phyloP scores from a whole-genome alignment of 345 rosid species.

The Hibiscus syriacus region DNA sequence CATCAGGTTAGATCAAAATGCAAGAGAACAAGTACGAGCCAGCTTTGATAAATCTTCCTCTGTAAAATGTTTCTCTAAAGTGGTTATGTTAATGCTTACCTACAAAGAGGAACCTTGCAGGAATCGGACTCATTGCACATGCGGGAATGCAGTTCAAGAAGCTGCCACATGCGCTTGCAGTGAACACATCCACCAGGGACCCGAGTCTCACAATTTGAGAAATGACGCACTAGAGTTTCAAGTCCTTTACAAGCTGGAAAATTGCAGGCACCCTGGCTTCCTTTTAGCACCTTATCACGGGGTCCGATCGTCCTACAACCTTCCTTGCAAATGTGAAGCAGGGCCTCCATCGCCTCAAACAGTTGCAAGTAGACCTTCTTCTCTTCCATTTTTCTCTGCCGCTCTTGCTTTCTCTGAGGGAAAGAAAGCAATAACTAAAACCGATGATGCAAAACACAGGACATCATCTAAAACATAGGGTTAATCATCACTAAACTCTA shows the following conservation, averaged over 20 bases:
- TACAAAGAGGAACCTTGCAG: conserved; percentile 83
- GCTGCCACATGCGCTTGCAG: conserved; percentile 93
- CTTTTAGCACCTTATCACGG: conserved; percentile 49
- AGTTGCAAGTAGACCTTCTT: conserved; percentile 59
- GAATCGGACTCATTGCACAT: conserved; percentile 60
- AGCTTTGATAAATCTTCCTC: background rate
- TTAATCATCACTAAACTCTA: background rate
- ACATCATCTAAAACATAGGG: background rate
- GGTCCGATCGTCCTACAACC: conserved; percentile 92
- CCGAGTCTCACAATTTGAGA: conserved; percentile 63
- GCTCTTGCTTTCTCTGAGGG: conserved; percentile 48
- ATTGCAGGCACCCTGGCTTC: conserved; percentile 41
- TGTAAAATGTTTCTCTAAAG: background rate
- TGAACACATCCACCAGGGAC: conserved; percentile 61
- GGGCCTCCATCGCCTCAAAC: conserved; percentile 80
- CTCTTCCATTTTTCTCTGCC: conserved; percentile 48
- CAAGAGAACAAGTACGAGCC: background rate
- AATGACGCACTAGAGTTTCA: conserved; percentile 69
- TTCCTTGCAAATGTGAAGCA: conserved; percentile 76
- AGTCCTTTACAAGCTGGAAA: conserved; percentile 85
- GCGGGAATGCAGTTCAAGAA: conserved; percentile 83
- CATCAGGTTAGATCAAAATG: background rate
- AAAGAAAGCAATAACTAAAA: conserved; percentile 2
- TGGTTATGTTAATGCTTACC: conserved; percentile 36
- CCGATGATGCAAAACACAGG: background rate